phyloP scores from a whole-genome alignment of 1,284 basidiomycete species.

The Trichosporon asahii region DNA sequence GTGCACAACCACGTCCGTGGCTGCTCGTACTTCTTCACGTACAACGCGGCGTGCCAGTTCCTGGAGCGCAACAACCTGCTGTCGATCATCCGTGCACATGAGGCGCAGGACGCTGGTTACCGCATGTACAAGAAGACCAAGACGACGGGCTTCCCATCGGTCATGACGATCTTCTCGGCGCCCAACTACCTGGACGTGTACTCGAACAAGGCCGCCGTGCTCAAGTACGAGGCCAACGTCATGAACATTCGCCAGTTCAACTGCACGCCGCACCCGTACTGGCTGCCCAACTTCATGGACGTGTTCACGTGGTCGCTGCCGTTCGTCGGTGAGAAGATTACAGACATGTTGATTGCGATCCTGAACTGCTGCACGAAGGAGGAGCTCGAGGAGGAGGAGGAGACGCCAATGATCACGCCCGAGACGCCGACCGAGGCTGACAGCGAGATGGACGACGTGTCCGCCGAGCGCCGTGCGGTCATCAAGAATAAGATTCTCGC shows the following conservation, averaged over 20 bases:
- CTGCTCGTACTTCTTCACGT: conserved; percentile 97
- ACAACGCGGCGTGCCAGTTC: conserved; percentile 89
- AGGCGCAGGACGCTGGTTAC: conserved; percentile 92
- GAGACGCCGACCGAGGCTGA: conserved; percentile 39
- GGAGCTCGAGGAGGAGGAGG: conserved; percentile 81
- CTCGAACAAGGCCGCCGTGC: conserved; percentile 93
- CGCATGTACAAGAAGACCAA: conserved; percentile 97
- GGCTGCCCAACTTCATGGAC: conserved; percentile 98
- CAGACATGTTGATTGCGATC: conserved; percentile 93
- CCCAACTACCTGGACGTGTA: conserved; percentile 96
- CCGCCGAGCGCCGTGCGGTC: conserved; percentile 69
- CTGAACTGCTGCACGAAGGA: conserved; percentile 92
- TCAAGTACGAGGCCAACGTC: conserved; percentile 95
- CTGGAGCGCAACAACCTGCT: conserved; percentile 87
- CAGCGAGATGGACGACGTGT: conserved; percentile 55
- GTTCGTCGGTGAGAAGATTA: conserved; percentile 96
- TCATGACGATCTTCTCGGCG: conserved; percentile 95
- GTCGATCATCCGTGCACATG: conserved; percentile 92
- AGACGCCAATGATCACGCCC: conserved; percentile 50
- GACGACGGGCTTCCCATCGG: conserved; percentile 82
- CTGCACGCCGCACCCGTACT: conserved; percentile 91
- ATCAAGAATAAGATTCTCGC: conserved; percentile 99
- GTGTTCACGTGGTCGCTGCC: conserved; percentile 99
- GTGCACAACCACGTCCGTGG: conserved; percentile 90
- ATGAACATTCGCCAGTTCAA: conserved; percentile 90